Evolutionary conservation across 192 early-diverging fungal genomes (phyloP), one percentile per base, ranked within the genome.

Genomic region (Backusella liffmaniae): DNA sequence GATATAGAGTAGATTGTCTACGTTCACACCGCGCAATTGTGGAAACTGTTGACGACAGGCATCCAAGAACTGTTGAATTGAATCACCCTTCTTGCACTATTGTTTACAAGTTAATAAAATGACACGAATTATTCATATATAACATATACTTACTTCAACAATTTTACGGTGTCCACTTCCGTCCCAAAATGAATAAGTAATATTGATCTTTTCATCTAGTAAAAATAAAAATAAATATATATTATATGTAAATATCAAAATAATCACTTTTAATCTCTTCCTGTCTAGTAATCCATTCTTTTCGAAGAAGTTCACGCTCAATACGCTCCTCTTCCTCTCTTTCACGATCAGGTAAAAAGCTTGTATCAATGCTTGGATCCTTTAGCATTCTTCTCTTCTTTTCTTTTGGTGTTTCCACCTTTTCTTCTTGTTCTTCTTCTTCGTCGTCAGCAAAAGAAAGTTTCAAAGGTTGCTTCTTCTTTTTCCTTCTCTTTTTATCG

Each of bases 171-270:
- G 97, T 1, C 97, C 97, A n/a, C 91, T 88, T 18, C 97, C 97
- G 78, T 98, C 96, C 97, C 97, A 98, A 76, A 95, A 98, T 66
- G 91, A 93, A 79, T 97, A 98, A 18, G 96, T 96, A 67, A 98
- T 92, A 16, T 80, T 77, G 39, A 98, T 95, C 8, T 84, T 83
- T 80, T 98, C 93, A 56, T 90, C 88, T 89, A 67, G 21, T 15
- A 49, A 15, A 49, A 21, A 53, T n/a, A 21, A 21, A 59, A 10
- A 59, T 8, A 59, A 26, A 26, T 12, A 59, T 59, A 59, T 2
- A 23, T 26, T 26, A 26, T 10, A 56, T 18, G 23, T 21, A 37
- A 56, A 56, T 42, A 15, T 8, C 15, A 32, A 32, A 30, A 51
- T 72, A 16, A 59, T 76, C 73, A 92, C 91, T 85, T 84, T 98